Evolutionary conservation across 139 green algal genomes (phyloP).

Genomic region (Picochlorum costavermella): DNA sequence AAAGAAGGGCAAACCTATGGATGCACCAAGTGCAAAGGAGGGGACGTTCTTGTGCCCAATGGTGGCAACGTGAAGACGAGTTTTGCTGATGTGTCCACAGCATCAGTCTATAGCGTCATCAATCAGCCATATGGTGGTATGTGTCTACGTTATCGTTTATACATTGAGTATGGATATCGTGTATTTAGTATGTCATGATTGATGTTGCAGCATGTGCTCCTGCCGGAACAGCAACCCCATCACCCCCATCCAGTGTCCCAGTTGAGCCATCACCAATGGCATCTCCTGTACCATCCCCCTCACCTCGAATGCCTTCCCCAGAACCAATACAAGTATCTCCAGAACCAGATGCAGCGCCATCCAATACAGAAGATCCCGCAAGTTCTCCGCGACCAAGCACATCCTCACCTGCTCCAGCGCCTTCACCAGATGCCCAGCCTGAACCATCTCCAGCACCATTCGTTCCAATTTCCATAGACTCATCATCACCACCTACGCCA

Average conservation of each 20-base stretch:
- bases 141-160: neutral
- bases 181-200: neutral
- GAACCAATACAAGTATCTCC: neutral
- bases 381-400: neutral
- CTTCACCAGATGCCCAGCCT: too few relatives aligned
- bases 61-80: conserved; percentile 7
- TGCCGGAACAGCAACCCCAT: conserved; percentile 1
- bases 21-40: conserved; percentile 7
- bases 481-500: too few relatives aligned
- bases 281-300: conserved; percentile 3
- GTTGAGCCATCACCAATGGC: conserved; percentile 3
- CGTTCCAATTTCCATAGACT: too few relatives aligned
- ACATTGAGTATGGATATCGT: neutral
- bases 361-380: neutral
- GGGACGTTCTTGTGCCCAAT: neutral
- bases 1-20: conserved; percentile 3
- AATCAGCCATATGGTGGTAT: conserved; percentile 7
- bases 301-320: neutral
- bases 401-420: neutral
- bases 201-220: conserved; percentile 7
- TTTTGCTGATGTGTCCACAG: conserved; percentile 5
- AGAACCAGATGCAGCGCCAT: neutral
- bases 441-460: too few relatives aligned
- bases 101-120: conserved; percentile 4
- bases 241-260: neutral